phyloP scores from a whole-genome alignment of 73 alveolate genomes.

The Blepharisma japonicum region DNA sequence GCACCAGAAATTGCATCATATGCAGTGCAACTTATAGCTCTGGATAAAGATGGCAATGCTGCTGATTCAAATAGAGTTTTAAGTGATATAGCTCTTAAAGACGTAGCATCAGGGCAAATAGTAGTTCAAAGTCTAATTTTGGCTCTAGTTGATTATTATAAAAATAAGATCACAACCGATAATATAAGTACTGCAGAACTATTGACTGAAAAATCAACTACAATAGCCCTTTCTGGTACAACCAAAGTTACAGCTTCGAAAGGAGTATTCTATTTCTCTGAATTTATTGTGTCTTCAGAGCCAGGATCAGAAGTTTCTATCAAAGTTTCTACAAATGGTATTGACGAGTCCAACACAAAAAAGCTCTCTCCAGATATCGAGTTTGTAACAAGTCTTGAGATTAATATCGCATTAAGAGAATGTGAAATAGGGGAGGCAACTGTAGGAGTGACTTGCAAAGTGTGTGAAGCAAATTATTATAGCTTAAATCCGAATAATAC shows the following conservation, averaged over 20 bases:
- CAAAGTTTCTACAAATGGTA: neutral
- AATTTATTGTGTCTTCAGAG: constrained; percentile 7
- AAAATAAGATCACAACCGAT: neutral
- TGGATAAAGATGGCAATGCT: neutral
- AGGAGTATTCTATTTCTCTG: neutral
- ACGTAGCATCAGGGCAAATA: constrained; percentile 6
- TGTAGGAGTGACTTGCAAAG: neutral
- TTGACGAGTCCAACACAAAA: neutral
- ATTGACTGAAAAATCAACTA: neutral
- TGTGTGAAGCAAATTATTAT: neutral
- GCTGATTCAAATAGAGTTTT: neutral
- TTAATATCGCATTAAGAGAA: neutral
- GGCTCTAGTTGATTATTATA: neutral
- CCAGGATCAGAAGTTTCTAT: neutral
- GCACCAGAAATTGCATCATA: neutral
- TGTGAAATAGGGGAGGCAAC: neutral
- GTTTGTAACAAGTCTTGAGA: neutral
- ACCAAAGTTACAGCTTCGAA: neutral
- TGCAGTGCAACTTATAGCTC: neutral
- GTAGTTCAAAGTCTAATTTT: neutral
- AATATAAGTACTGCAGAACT: neutral
- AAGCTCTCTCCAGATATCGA: neutral
- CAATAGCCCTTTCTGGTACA: neutral
- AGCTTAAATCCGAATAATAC: neutral
- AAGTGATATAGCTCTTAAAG: neutral